Base-by-base conservation (phyloP, 441 rosid species). In the Corymbia citriodora region DNA sequence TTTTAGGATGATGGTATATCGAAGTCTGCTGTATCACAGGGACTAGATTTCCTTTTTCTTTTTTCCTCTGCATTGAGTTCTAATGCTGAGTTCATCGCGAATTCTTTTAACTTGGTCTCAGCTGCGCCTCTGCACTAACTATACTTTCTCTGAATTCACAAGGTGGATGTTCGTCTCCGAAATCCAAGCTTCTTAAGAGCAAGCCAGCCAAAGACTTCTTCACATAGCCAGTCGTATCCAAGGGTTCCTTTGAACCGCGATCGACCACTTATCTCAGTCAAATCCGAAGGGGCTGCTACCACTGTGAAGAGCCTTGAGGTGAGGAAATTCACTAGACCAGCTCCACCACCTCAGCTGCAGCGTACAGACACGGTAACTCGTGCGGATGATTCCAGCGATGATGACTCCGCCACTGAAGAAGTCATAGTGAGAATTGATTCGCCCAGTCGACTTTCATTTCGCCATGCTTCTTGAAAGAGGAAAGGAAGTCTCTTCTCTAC, bases 401-500 rank as follows among this genome's bases (percentile, higher is more conserved):
- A 95, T 54, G 98, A 96, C 33, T 96, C 95, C 6, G 92, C 91
- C 21, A 91, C 89, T 17, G 96, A 95, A 53, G 99, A 95, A 90
- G 90, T 93, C 82, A 89, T 95, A 3, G 94, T 94, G 87, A 93
- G 95, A 87, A 95, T 97, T 8, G 98, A 97, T 95, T 96, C 99
- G 1, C 99, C 98, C 2, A 97, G 97, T 91, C 87, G 72, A 50
- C 95, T 95, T 50, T 95, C 97, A 52, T 95, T 95, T 89, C 92
- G 25, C 40, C 93, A 93, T 31, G 93, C 91, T 87, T 88, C 93
- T 55, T 92, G 90, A 93, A 91, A 40, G n/a, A 79, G 0, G 23
- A 72, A 72, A 40, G 52, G 85, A 79, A 40, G n/a, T 79, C 48
- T 45, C 52, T 21, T 40, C 48, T 79, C n/a, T 7, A 11, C 85